Evolutionary conservation across 495 filamentous ascomycete genomes (phyloP).

Genomic region (Bathelium albidoporum): DNA sequence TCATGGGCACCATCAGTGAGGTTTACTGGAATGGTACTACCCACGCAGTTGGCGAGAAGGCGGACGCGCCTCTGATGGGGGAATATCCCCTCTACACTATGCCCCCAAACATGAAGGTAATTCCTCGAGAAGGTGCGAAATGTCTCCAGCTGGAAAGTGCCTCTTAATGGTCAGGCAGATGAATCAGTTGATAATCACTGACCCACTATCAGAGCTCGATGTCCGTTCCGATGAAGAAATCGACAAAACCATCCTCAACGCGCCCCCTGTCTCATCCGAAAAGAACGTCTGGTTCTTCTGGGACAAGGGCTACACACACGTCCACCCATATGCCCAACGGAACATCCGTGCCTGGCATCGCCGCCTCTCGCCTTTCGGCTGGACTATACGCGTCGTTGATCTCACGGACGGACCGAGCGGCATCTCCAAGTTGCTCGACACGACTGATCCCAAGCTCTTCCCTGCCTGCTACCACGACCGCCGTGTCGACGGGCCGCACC

Average conservation of each 20-base stretch:
- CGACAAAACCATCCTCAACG: slow-evolving; percentile 35
- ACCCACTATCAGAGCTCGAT: slow-evolving; percentile 26
- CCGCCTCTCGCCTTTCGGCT: slow-evolving; percentile 40
- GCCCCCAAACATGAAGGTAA: slow-evolving; percentile 5
- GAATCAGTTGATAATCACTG: slow-evolving; percentile 1
- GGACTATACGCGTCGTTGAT: slow-evolving; percentile 44
- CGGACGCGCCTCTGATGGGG: background rate
- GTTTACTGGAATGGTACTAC: slow-evolving; percentile 1
- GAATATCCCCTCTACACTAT: slow-evolving; percentile 5
- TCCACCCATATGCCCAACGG: slow-evolving; percentile 44
- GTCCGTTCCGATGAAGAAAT: slow-evolving; percentile 38
- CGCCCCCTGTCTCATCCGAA: slow-evolving; percentile 31
- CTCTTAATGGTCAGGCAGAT: slow-evolving; percentile 4
- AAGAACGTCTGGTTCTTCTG: slow-evolving; percentile 52
- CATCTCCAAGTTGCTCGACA: slow-evolving; percentile 40
- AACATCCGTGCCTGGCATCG: slow-evolving; percentile 48
- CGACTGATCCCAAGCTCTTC: slow-evolving; percentile 33
- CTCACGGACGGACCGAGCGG: slow-evolving; percentile 35
- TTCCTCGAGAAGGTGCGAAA: slow-evolving; percentile 6
- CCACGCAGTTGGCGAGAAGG: slow-evolving; percentile 4
- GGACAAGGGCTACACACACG: slow-evolving; percentile 36
- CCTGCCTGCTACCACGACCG: slow-evolving; percentile 40
- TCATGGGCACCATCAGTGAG: slow-evolving; percentile 1
- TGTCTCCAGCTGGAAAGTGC: slow-evolving; percentile 2
- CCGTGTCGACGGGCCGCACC: slow-evolving; percentile 39